Base-by-base conservation (phyloP, 768 basidiomycete species). In the Hebeloma cylindrosporum region DNA sequence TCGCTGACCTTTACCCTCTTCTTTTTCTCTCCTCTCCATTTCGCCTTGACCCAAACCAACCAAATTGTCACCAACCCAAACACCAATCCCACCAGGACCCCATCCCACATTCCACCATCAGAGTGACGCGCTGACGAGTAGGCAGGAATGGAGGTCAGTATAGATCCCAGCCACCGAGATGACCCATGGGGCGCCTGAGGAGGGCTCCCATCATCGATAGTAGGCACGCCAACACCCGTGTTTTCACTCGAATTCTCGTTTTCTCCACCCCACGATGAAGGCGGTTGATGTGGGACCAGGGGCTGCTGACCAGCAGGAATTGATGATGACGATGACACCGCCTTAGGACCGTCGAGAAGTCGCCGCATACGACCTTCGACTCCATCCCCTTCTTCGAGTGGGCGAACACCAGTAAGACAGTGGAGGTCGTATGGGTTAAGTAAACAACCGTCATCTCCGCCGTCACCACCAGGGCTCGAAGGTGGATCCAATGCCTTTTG, bases 351-450 rank as follows among this genome's bases (percentile, higher is more conserved):
- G 43, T 86, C 83, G 2, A 87, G 67, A 16, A 87, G 70, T 50
- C 81, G 71, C 56, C 63, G 70, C 58, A 72, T 61, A 9, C 74
- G 59, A 30, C 66, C 65, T 48, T 69, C 69, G 3, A 61, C 60
- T 4, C 74, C 78, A 53, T 72, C 77, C 9, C 74, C 73, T 2
- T 72, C 68, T 50, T 81, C 79, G 14, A 87, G 62, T 14, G 60
- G 64, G 5, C 79, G 70, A 34, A 85, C 73, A 17, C 87, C 87
- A 8, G 80, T 77, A 11, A 85, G 63, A 60, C 87, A 89, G 7
- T 74, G 72, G 3, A 41, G 45, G n/a, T 53, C 41, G 34, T 52
- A 45, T 2, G 56, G 58, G 41, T 58, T 56, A 14, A 36, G 40
- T 5, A 52, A 40, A 22, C 60, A 61, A 17, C 29, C 28, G 28